A percentile compares a stretch with the other conserved stretches of the same genome.
phyloP scores from a whole-genome alignment of 805 yeast genomes.

The Ogataea ganodermae region DNA sequence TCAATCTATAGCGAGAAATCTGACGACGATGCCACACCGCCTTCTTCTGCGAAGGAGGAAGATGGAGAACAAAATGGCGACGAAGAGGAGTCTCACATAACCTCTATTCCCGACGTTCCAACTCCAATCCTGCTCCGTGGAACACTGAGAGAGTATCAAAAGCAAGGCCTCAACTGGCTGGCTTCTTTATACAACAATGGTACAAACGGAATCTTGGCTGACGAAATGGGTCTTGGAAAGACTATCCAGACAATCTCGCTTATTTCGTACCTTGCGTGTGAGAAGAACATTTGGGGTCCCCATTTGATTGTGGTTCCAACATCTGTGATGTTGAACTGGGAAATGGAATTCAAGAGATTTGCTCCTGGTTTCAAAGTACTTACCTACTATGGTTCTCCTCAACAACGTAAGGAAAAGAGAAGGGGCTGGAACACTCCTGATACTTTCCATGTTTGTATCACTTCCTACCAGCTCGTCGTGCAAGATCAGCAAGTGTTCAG shows the following conservation, averaged over 20 bases:
- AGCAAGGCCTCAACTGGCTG: constrained; percentile 95
- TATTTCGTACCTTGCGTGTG: constrained; percentile 86
- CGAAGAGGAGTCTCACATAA: constrained; percentile 16
- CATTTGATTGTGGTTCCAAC: constrained; percentile 97
- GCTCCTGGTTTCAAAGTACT: constrained; percentile 97
- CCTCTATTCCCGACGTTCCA: constrained; percentile 68
- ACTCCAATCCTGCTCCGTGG: constrained; percentile 79
- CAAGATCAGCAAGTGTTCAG: constrained; percentile 95
- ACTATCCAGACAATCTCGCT: constrained; percentile 94
- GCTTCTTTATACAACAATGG: constrained; percentile 90
- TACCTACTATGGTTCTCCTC: constrained; percentile 96
- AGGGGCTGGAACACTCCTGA: constrained; percentile 98
- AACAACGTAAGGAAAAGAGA: constrained; percentile 92
- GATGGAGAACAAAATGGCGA: not conserved
- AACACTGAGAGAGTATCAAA: constrained; percentile 84
- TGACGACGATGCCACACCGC: constrained; percentile 33
- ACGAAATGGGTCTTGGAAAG: constrained; percentile 98
- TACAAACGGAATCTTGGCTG: constrained; percentile 96
- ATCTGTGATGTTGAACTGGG: constrained; percentile 97
- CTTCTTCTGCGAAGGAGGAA: constrained; percentile 39
- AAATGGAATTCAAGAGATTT: constrained; percentile 97
- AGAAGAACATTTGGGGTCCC: constrained; percentile 96
- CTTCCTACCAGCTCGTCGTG: constrained; percentile 95
- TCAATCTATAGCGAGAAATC: constrained; percentile 35
- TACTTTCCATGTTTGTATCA: constrained; percentile 94